Percentiles rank a stretch among this genome's conserved stretches.
These are phyloP conservation scores for Peronospora tabacina DNA, from an alignment of 352 stramenopile genomes.

Conservation along the genomic window DNA sequence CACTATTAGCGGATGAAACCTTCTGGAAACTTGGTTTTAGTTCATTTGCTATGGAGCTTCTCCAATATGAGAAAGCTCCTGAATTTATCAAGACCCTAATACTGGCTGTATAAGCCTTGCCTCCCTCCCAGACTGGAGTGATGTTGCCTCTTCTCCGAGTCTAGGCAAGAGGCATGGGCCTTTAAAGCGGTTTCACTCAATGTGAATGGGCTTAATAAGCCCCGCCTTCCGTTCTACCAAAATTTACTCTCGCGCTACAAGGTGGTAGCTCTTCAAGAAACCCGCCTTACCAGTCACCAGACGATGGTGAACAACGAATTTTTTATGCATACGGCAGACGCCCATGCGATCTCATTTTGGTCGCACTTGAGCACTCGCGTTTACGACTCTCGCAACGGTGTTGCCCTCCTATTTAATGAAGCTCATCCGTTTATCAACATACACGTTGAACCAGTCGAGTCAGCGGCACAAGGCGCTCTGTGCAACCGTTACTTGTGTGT, in stretches of 20 bases:
- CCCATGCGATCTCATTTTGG: neutral
- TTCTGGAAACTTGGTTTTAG: neutral
- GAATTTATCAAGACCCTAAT: neutral
- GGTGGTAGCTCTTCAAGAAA: neutral
- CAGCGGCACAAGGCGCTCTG: neutral
- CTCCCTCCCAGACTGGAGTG: neutral
- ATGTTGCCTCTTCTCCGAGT: neutral
- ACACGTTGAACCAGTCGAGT: neutral
- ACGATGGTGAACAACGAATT: neutral
- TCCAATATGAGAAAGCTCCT: neutral
- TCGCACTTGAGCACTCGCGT: neutral
- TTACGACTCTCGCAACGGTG: neutral
- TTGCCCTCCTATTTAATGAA: neutral
- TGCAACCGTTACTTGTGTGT: neutral
- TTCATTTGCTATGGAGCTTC: neutral
- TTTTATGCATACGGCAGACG: neutral
- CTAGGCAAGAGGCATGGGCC: neutral
- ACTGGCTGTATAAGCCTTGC: neutral
- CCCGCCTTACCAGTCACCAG: neutral
- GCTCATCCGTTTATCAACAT: neutral
- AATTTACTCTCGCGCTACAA: neutral
- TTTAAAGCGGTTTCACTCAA: conserved; percentile 1
- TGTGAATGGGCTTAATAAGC: neutral
- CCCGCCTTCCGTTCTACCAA: neutral
- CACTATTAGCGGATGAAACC: neutral